These are phyloP conservation scores for Tulasnella sp. DNA, from an alignment of 768 basidiomycete species.

Conservation along the genomic window DNA sequence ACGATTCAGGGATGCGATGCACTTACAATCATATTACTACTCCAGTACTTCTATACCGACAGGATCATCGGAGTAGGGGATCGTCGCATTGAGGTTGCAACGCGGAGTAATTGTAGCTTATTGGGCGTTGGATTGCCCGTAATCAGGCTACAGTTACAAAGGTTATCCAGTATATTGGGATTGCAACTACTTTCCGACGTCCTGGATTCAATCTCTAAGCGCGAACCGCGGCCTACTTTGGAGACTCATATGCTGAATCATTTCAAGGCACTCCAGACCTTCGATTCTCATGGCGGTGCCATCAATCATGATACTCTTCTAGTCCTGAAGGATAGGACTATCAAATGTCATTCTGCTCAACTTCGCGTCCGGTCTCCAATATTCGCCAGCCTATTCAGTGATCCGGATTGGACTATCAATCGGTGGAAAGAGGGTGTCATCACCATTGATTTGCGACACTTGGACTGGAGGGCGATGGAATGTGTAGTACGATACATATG, in stretches of 20 bases:
- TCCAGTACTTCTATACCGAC: slow-evolving; percentile 85
- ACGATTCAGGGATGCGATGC: slow-evolving; percentile 45
- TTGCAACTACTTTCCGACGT: slow-evolving; percentile 42
- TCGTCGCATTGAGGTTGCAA: slow-evolving; percentile 39
- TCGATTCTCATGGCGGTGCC: background rate
- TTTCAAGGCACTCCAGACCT: slow-evolving; percentile 25
- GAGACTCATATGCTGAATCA: slow-evolving; percentile 38
- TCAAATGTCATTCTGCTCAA: slow-evolving; percentile 55
- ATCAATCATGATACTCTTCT: slow-evolving; percentile 50
- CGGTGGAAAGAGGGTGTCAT: slow-evolving; percentile 42
- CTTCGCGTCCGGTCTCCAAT: slow-evolving; percentile 75
- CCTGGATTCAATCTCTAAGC: slow-evolving; percentile 50
- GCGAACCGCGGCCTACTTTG: slow-evolving; percentile 37
- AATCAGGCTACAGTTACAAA: slow-evolving; percentile 51
- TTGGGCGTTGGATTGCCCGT: slow-evolving; percentile 33
- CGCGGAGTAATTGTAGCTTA: slow-evolving; percentile 31
- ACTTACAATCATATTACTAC: slow-evolving; percentile 55
- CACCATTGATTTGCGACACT: slow-evolving; percentile 55
- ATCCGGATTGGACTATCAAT: slow-evolving; percentile 62
- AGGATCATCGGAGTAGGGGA: slow-evolving; percentile 77
- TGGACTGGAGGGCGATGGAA: slow-evolving; percentile 59
- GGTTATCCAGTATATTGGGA: slow-evolving; percentile 43
- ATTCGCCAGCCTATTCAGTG: slow-evolving; percentile 72
- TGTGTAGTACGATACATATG: slow-evolving; percentile 68
- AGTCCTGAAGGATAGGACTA: slow-evolving; percentile 48